Evolutionary conservation across 257 asterid genomes (phyloP).

Genomic region (Nicotiana sylvestris): DNA sequence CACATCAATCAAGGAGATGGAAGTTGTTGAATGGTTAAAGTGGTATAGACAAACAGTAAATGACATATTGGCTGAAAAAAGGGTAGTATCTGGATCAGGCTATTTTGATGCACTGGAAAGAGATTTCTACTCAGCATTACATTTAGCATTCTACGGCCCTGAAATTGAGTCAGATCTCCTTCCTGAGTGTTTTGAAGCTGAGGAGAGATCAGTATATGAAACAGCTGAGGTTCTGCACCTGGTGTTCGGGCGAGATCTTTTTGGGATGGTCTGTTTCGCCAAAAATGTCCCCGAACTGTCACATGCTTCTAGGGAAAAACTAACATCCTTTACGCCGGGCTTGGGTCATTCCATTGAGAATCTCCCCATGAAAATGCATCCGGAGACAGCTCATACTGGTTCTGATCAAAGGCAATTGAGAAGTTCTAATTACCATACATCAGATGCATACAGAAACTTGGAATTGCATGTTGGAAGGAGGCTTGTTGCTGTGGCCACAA

Average conservation of each 20-base stretch:
- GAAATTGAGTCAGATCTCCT: constrained; percentile 78
- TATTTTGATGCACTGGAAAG: constrained; percentile 73
- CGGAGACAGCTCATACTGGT: constrained; percentile 23
- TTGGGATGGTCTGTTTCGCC: constrained; percentile 78
- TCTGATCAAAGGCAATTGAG: constrained; percentile 28
- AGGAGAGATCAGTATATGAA: constrained; percentile 61
- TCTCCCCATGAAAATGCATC: constrained; percentile 16
- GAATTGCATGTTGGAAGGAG: constrained; percentile 72
- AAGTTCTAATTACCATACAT: constrained; percentile 23
- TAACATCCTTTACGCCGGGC: constrained; percentile 32
- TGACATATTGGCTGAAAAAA: constrained; percentile 72
- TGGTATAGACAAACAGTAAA: constrained; percentile 79
- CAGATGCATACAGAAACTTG: constrained; percentile 68
- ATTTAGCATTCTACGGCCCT: constrained; percentile 85
- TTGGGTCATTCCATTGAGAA: constrained; percentile 26
- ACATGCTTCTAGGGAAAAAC: constrained; percentile 30
- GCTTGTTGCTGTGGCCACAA: constrained; percentile 74
- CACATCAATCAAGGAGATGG: constrained; percentile 51
- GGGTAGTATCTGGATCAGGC: constrained; percentile 79
- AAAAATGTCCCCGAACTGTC: constrained; percentile 47
- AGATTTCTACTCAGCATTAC: constrained; percentile 85
- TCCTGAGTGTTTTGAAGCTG: constrained; percentile 91
- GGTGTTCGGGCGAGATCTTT: constrained; percentile 86
- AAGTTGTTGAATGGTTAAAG: constrained; percentile 91
- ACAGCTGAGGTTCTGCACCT: constrained; percentile 88